A percentile compares a stretch with the other conserved stretches of the same genome.
Conservation (phyloP, 176 grass and related monocot genomes). For the Rhynchospora pubera region DNA sequence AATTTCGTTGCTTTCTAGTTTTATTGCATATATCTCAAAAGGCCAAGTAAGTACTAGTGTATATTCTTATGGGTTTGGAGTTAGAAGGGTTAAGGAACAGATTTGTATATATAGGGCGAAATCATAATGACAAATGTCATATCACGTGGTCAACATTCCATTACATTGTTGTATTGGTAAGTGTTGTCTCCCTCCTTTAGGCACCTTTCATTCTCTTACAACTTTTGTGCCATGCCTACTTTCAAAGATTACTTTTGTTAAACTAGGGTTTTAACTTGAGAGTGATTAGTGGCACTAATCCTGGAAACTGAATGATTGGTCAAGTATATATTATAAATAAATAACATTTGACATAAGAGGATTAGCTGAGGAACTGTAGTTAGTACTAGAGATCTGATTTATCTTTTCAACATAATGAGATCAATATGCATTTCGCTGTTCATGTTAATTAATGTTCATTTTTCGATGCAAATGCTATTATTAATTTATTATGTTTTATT, state of each 20-base stretch:
- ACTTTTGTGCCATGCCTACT: constrained; percentile 10
- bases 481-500: no score
- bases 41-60: background rate
- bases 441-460: no score
- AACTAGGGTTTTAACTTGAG: background rate
- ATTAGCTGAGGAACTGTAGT: no score
- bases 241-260: background rate
- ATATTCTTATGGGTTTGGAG: background rate
- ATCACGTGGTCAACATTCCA: constrained; percentile 25
- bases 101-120: background rate
- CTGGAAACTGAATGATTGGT: background rate
- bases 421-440: no score
- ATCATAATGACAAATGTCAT: constrained; percentile 18
- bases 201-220: background rate
- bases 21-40: background rate
- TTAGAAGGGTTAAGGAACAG: background rate
- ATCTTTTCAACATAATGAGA: no score
- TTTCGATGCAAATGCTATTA: no score
- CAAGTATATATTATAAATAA: background rate
- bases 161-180: background rate
- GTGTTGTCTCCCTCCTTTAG: background rate
- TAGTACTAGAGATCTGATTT: no score
- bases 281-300: background rate
- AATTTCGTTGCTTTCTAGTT: background rate
- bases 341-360: background rate